Conservation (phyloP, 2,329 filamentous ascomycete species). For the Pyricularia sp. region DNA sequence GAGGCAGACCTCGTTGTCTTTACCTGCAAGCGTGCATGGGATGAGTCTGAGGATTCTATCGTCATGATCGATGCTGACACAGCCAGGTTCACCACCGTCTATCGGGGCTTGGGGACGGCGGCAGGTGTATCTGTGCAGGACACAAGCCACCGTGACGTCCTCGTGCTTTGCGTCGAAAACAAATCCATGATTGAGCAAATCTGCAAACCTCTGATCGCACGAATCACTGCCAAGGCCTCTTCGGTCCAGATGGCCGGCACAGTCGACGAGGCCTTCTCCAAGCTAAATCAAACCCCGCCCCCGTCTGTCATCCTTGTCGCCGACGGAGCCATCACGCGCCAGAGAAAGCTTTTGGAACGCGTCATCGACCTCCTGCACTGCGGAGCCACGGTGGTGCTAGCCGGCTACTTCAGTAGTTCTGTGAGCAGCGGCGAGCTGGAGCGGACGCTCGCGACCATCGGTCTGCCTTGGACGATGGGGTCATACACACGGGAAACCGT, state of each 20-base stretch:
- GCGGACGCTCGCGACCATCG: conserved; percentile 15
- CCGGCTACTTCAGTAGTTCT: conserved; percentile 11
- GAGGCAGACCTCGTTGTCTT: conserved; percentile 9
- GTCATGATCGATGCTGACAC: conserved; percentile 9
- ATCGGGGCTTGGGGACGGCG: neutral
- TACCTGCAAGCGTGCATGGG: conserved; percentile 10
- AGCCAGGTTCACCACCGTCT: conserved; percentile 1
- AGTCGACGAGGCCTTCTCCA: conserved; percentile 8
- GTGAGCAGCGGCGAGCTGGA: conserved; percentile 12
- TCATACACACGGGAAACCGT: conserved; percentile 11
- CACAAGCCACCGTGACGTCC: neutral
- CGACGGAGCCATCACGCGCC: conserved; percentile 11
- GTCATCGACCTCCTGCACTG: conserved; percentile 11
- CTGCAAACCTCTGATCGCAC: neutral
- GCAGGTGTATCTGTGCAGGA: neutral
- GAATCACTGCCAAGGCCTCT: neutral
- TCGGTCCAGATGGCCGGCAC: neutral
- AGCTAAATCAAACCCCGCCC: conserved; percentile 7
- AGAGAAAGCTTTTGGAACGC: conserved; percentile 9
- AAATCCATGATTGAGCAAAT: conserved; percentile 27
- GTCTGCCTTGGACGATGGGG: conserved; percentile 16
- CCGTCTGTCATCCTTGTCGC: conserved; percentile 13
- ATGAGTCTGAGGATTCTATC: conserved; percentile 11
- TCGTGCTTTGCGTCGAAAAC: conserved; percentile 24
- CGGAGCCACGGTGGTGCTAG: conserved; percentile 12